Base-by-base conservation (phyloP, 2,329 filamentous ascomycete species). In the Coniochaeta sp. region DNA sequence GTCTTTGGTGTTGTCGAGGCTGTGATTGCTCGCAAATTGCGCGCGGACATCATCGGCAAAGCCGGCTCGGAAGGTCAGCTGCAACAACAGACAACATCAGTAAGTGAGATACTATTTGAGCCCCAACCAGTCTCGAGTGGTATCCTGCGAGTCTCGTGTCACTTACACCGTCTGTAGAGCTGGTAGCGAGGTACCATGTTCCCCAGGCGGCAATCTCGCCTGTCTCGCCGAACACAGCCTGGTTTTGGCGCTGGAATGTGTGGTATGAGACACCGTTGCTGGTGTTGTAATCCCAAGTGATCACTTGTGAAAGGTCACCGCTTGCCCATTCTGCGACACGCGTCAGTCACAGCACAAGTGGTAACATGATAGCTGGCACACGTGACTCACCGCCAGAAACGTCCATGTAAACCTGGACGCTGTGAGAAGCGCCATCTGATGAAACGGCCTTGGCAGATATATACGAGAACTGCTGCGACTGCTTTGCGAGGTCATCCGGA, bases 161-260 rank as follows among this genome's bases (percentile, higher is more conserved):
- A 72, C 76, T 69, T 71, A 78, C 76, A 26, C 79, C 79, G 22
- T 72, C 69, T 16, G 79, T 70, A 59, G 80, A 77, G 28, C 85
- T 83, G 3, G 84, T 91, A 14, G 88, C 86, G 71, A 92, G 91
- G 72, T 90, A 87, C 75, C 93, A 83, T 58, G 83, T 86, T 1
- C 91, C 91, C 91, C 91, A 96, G 75, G 91, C 88, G 0, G 90
- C 83, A 65, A 88, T 86, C 67, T 96, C 88, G 44, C 75, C 75
- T 14, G 76, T 76, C 70, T 96, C 91, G 1, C 83, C 82, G 59
- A 95, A 88, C 19, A 86, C 74, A 57, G 83, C 74, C 71, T 93
- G 88, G 9, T 77, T 71, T 62, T 81, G 76, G 52, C 84, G 79
- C 64, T 79, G 80, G 61, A 90, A 83, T 57, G 81, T 81, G 74